phyloP scores from a whole-genome alignment of 202 grass and related monocot genomes.

The Saccharum hybrid region DNA sequence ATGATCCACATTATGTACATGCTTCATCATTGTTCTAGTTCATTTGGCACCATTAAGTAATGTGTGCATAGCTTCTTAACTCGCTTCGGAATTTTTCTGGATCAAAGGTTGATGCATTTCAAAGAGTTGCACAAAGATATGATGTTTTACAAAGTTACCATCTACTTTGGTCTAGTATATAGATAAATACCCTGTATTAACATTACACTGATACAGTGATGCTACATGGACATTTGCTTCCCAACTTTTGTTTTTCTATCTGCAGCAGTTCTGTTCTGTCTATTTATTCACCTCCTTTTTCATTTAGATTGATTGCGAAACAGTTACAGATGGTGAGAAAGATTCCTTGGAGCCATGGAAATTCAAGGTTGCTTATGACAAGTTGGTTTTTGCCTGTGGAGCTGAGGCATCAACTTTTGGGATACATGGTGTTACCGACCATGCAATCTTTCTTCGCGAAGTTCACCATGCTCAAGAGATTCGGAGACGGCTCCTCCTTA shows the following conservation, averaged over 20 bases:
- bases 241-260: neutral
- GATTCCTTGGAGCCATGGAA: constrained; percentile 75
- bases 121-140: constrained; percentile 7
- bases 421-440: constrained; percentile 77
- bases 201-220: neutral
- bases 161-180: neutral
- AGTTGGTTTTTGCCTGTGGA: constrained; percentile 85
- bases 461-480: constrained; percentile 97
- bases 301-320: constrained; percentile 87
- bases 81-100: neutral
- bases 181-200: constrained; percentile 9
- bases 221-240: neutral
- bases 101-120: neutral
- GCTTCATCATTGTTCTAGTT: neutral
- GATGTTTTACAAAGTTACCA: neutral
- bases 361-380: constrained; percentile 95
- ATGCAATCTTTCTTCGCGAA: constrained; percentile 95
- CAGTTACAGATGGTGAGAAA: constrained; percentile 64
- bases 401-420: constrained; percentile 95
- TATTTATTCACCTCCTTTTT: constrained; percentile 37
- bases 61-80: constrained; percentile 26
- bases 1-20: neutral
- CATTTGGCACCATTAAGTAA: neutral
- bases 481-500: constrained; percentile 87
- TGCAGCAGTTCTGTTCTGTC: neutral